Evolutionary conservation across 1,139 yeast genomes (phyloP).

Genomic region (Nakaseomyces uthaithaninus): DNA sequence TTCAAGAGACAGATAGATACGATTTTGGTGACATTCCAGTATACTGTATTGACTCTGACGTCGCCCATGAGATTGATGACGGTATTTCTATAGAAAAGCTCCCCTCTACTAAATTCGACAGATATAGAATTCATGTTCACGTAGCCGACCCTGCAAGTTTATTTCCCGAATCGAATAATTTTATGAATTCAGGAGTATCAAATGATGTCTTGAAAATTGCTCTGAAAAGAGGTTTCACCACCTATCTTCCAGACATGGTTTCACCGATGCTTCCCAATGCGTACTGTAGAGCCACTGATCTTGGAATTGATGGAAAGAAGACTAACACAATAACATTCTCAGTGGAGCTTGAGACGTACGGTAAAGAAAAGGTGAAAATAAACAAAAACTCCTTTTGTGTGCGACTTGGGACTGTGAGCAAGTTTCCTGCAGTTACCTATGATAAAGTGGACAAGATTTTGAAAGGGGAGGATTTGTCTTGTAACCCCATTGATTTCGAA

Average conservation of each 20-base stretch:
- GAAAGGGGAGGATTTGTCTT: constrained; percentile 9
- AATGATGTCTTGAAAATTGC: constrained; percentile 54
- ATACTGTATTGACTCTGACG: constrained; percentile 75
- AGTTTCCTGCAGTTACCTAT: constrained; percentile 45
- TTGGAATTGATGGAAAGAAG: constrained; percentile 42
- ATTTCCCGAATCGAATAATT: constrained; percentile 27
- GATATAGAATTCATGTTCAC: constrained; percentile 53
- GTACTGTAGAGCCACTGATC: constrained; percentile 47
- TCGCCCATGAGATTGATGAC: constrained; percentile 90
- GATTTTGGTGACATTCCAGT: constrained; percentile 47
- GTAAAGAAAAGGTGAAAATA: constrained; percentile 22
- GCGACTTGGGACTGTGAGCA: constrained; percentile 36
- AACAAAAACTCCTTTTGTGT: constrained; percentile 31
- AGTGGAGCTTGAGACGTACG: constrained; percentile 32
- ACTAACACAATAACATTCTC: constrained; percentile 47
- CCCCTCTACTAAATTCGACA: constrained; percentile 26
- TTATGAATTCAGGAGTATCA: constrained; percentile 29
- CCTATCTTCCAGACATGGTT: constrained; percentile 63
- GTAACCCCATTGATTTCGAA: background rate
- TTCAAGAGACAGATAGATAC: constrained; percentile 39
- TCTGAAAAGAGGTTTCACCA: constrained; percentile 53
- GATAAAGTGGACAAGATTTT: constrained; percentile 41
- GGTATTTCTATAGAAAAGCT: constrained; percentile 59
- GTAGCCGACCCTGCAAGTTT: constrained; percentile 83
- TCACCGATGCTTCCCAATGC: constrained; percentile 64